phyloP scores from a whole-genome alignment of 1,284 basidiomycete species.

The Trichosporon asahii region DNA sequence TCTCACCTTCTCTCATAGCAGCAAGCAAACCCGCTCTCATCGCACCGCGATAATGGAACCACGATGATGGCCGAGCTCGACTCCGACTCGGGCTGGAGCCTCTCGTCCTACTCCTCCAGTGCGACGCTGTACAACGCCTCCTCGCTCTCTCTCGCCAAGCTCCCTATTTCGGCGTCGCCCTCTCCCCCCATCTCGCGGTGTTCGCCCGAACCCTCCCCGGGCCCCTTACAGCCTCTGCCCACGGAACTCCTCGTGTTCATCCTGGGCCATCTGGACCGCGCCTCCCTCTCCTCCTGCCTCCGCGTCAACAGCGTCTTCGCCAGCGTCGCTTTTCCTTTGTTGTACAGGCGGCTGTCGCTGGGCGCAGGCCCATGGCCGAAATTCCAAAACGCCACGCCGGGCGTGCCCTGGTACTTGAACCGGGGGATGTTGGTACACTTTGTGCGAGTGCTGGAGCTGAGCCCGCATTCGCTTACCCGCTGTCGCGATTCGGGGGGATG shows the following conservation, averaged over 20 bases:
- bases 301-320: conserved; percentile 4
- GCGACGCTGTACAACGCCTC: conserved; percentile 7
- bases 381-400: not conserved
- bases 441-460: not conserved
- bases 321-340: not conserved
- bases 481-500: not conserved
- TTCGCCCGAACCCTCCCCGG: not conserved
- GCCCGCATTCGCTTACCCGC: not conserved
- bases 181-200: not conserved
- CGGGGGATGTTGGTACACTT: conserved; percentile 6
- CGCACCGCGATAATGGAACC: not conserved
- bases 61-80: not conserved
- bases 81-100: not conserved
- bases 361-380: not conserved
- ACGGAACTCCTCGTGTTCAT: not conserved
- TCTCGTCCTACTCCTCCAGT: not conserved
- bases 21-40: too few species aligned
- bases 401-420: not conserved
- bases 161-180: not conserved
- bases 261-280: not conserved
- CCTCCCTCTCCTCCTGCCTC: not conserved
- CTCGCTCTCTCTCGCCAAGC: not conserved
- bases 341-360: not conserved
- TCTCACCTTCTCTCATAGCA: not conserved
- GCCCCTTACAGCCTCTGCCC: not conserved